These are phyloP conservation scores for Boletus coccyginus DNA, from an alignment of 768 basidiomycete genomes.

Conservation along the genomic window DNA sequence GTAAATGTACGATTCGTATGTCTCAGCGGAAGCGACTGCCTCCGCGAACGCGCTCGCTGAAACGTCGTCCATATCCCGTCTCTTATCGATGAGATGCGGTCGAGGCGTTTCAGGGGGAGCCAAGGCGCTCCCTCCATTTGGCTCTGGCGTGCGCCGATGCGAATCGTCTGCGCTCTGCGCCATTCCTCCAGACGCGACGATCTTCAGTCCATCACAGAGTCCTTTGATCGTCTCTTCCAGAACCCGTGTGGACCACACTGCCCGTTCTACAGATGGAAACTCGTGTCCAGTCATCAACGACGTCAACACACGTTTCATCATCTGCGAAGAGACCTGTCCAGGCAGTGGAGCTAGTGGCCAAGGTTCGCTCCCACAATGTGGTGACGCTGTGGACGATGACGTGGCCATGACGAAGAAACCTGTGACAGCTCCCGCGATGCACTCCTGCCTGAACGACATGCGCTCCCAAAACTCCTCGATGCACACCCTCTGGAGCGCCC, in stretches of 20 bases:
- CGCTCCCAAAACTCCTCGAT: slow-evolving; percentile 94
- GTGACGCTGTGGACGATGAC: slow-evolving; percentile 28
- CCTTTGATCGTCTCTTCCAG: slow-evolving; percentile 68
- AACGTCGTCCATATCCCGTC: slow-evolving; percentile 38
- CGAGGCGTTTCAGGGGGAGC: slow-evolving; percentile 55
- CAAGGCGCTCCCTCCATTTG: slow-evolving; percentile 27
- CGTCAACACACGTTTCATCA: slow-evolving; percentile 68
- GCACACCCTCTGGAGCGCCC: slow-evolving; percentile 57
- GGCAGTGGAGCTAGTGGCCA: slow-evolving; percentile 49
- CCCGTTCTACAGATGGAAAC: slow-evolving; percentile 65
- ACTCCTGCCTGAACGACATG: slow-evolving; percentile 96
- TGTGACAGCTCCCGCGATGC: slow-evolving; percentile 83
- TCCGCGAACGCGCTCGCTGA: slow-evolving; percentile 71
- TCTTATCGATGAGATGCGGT: slow-evolving; percentile 27
- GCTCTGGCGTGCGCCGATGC: slow-evolving; percentile 44
- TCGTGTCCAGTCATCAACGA: slow-evolving; percentile 73
- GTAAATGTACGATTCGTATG: slow-evolving; percentile 59
- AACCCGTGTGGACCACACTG: slow-evolving; percentile 66
- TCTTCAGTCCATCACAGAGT: slow-evolving; percentile 62
- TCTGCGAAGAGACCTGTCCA: slow-evolving; percentile 61
- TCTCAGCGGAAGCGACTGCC: slow-evolving; percentile 58
- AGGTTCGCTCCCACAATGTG: slow-evolving; percentile 7
- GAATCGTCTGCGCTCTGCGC: slow-evolving; percentile 20
- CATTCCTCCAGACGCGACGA: slow-evolving; percentile 17
- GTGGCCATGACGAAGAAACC: slow-evolving; percentile 83